Evolutionary conservation across 306 rosid species (phyloP).

Genomic region (Quercus berberidifolia): DNA sequence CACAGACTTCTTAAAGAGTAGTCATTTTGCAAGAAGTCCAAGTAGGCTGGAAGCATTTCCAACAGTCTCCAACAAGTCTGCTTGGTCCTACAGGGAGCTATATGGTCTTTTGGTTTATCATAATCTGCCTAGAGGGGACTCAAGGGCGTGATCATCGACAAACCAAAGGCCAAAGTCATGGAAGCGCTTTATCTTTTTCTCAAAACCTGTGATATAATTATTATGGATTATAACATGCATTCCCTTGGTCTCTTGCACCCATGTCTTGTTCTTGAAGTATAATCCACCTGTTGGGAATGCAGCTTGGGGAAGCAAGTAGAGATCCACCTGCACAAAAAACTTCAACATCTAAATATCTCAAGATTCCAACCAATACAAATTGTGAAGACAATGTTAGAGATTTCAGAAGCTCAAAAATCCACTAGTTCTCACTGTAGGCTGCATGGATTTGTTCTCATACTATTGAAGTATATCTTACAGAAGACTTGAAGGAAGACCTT

Average conservation of each 20-base stretch:
- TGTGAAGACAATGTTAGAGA: background rate
- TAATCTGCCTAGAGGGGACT: conserved; percentile 78
- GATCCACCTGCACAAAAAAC: conserved; percentile 64
- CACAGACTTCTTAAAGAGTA: background rate
- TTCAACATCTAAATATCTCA: background rate
- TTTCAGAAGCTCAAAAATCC: conserved; percentile 5
- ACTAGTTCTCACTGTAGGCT: background rate
- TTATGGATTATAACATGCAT: conserved; percentile 90
- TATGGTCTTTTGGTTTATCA: conserved; percentile 21
- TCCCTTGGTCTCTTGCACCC: conserved; percentile 90
- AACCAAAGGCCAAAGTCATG: conserved; percentile 80
- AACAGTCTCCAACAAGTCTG: conserved; percentile 11
- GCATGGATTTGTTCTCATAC: background rate
- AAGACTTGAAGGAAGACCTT: conserved; percentile 6
- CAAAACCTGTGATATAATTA: conserved; percentile 85
- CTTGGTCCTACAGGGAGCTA: conserved; percentile 8
- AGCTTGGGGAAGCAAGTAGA: conserved; percentile 77
- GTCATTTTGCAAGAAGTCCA: conserved; percentile 14
- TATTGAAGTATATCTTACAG: conserved; percentile 4
- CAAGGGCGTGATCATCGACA: conserved; percentile 71
- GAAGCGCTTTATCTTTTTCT: conserved; percentile 91
- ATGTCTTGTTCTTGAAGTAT: conserved; percentile 88
- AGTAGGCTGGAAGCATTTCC: conserved; percentile 15
- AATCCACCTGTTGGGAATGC: conserved; percentile 96
- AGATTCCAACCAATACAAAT: background rate